Evolutionary conservation across 2,329 filamentous ascomycete genomes (phyloP).

Genomic region (Arthrocladium fulminans): DNA sequence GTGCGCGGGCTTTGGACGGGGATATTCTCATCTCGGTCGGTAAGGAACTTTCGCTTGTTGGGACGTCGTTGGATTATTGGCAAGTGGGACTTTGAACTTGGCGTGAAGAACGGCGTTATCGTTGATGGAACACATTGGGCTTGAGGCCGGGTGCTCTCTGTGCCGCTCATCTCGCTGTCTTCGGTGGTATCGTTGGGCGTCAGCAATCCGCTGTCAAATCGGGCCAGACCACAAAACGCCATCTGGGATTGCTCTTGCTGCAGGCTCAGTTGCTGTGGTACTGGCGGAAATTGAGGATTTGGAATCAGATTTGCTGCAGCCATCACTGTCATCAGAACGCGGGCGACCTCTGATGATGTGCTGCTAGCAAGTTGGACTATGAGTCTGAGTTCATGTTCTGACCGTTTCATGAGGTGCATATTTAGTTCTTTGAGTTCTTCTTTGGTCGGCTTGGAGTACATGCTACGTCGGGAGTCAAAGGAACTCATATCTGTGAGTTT

Average conservation of each 20-base stretch:
- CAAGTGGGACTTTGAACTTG: not conserved
- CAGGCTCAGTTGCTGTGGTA: too few relatives aligned
- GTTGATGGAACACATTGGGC: not conserved
- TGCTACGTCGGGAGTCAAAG: not conserved
- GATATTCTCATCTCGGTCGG: not conserved
- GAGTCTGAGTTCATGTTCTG: not conserved
- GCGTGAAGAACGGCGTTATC: not conserved
- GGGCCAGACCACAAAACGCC: too few relatives aligned
- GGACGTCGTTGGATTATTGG: not conserved
- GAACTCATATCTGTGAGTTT: too few relatives aligned
- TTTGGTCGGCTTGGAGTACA: constrained; percentile 3
- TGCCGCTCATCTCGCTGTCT: constrained; percentile 5
- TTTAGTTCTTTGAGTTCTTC: constrained; percentile 5
- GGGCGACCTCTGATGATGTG: not conserved
- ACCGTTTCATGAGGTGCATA: not conserved
- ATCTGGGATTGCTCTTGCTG: not conserved
- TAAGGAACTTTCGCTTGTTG: constrained; percentile 3
- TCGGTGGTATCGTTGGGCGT: not conserved
- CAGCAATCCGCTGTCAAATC: not conserved
- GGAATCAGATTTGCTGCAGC: not conserved
- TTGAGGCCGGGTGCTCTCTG: not conserved
- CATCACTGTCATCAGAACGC: not conserved
- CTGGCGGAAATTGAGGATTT: not conserved
- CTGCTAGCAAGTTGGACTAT: not conserved
- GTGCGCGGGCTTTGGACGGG: not conserved